Percentiles rank a stretch among this genome's conserved stretches.
Evolutionary conservation across 2,329 filamentous ascomycete genomes (phyloP).

Genomic region (Sarocladiaceae sp.): DNA sequence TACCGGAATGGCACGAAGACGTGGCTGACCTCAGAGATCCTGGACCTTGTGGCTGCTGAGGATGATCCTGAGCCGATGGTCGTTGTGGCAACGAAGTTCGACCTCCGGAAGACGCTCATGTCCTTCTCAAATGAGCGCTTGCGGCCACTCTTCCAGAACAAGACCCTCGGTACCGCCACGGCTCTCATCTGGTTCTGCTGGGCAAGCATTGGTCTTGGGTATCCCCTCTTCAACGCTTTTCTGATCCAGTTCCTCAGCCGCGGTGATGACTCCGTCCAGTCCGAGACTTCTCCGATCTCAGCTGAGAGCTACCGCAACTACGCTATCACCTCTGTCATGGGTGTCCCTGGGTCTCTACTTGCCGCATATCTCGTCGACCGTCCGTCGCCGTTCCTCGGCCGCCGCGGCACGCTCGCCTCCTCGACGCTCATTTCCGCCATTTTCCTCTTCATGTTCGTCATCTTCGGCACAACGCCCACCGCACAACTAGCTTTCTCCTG

Average conservation of each 20-base stretch:
- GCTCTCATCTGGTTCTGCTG: conserved; percentile 69
- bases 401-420: conserved; percentile 63
- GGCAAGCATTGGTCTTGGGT: conserved; percentile 78
- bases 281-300: conserved; percentile 31
- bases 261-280: conserved; percentile 37
- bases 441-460: conserved; percentile 63
- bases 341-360: conserved; percentile 70
- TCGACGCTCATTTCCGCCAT: conserved; percentile 61
- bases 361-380: conserved; percentile 67
- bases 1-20: conserved; percentile 63
- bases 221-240: conserved; percentile 84
- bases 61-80: conserved; percentile 23
- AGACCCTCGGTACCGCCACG: conserved; percentile 45
- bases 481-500: conserved; percentile 61
- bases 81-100: not conserved
- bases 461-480: conserved; percentile 47
- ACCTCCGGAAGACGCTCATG: conserved; percentile 50
- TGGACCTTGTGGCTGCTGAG: conserved; percentile 47
- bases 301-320: conserved; percentile 68
- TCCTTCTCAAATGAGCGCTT: conserved; percentile 61
- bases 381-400: conserved; percentile 56
- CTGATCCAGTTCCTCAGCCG: conserved; percentile 74
- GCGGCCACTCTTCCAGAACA: conserved; percentile 55
- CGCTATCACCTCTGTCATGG: conserved; percentile 69
- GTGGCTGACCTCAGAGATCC: conserved; percentile 68